phyloP scores from a whole-genome alignment of 2,329 filamentous ascomycete species.

The Sarocladium oryzae region DNA sequence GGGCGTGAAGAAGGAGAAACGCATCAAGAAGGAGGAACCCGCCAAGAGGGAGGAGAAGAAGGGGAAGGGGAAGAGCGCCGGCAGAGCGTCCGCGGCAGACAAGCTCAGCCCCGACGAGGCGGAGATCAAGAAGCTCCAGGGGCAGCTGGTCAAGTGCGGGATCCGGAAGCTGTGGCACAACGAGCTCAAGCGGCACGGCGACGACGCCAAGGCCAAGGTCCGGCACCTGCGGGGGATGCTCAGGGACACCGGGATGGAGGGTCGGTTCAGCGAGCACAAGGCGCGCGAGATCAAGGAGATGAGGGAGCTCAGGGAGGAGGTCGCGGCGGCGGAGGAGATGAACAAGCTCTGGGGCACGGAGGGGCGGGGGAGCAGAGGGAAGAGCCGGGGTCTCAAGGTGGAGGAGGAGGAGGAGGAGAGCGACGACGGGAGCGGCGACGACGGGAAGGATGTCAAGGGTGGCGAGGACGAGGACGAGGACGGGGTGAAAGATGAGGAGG shows the following conservation, averaged over 20 bases:
- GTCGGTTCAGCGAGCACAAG: constrained; percentile 78
- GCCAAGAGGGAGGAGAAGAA: constrained; percentile 39
- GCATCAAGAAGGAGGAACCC: constrained; percentile 19
- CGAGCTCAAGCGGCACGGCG: constrained; percentile 68
- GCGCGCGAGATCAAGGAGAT: constrained; percentile 82
- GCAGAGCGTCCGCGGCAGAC: constrained; percentile 8
- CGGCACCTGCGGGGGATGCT: constrained; percentile 74
- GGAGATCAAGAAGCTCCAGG: constrained; percentile 83
- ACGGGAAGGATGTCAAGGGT: constrained; percentile 19
- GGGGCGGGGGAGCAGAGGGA: constrained; percentile 25
- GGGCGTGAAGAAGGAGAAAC: constrained; percentile 19
- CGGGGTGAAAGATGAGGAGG: constrained; percentile 21
- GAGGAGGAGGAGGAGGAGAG: constrained; percentile 27
- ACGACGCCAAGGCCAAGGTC: constrained; percentile 73
- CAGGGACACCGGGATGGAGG: constrained; percentile 77
- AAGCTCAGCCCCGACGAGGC: constrained; percentile 56
- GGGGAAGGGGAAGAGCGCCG: constrained; percentile 11
- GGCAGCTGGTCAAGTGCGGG: constrained; percentile 82
- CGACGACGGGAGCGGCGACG: constrained; percentile 16
- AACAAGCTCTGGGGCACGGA: constrained; percentile 67
- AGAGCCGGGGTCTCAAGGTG: constrained; percentile 22
- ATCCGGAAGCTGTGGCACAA: constrained; percentile 87
- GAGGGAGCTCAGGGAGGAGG: constrained; percentile 75
- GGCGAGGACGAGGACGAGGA: constrained; percentile 22
- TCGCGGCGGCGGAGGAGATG: constrained; percentile 79